Percentiles rank a stretch among this genome's conserved stretches.
Conservation (phyloP, 1,139 yeast genomes). For the Lizanozyma gosingica region DNA sequence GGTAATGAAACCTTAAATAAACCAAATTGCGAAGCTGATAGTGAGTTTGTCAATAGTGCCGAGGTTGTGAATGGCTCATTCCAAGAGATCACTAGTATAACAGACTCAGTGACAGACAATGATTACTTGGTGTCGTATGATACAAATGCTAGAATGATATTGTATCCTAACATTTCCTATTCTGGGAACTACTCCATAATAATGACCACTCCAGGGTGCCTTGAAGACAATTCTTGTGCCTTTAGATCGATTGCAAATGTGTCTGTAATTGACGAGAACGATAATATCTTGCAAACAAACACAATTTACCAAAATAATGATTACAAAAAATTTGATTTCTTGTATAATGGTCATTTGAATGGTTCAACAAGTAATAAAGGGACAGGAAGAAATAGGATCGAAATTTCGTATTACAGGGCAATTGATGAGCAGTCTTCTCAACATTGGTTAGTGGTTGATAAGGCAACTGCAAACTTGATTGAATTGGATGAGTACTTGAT, state of each 20-base stretch:
- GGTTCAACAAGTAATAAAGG: conserved; percentile 30
- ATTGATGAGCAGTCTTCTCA: conserved; percentile 13
- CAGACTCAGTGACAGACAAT: conserved; percentile 11
- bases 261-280: conserved; percentile 40
- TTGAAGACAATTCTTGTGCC: conserved; percentile 56
- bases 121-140: conserved; percentile 25
- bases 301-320: conserved; percentile 72
- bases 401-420: conserved; percentile 29
- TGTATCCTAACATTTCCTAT: conserved; percentile 62
- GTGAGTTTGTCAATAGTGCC: conserved; percentile 22
- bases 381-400: conserved; percentile 41
- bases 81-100: conserved; percentile 10
- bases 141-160: conserved; percentile 40
- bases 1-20: conserved; percentile 71
- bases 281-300: conserved; percentile 29
- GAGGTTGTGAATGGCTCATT: conserved; percentile 26
- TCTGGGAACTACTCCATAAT: conserved; percentile 70
- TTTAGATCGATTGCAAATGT: conserved; percentile 74
- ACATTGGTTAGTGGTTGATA: conserved; percentile 61
- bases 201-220: conserved; percentile 84
- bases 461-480: conserved; percentile 47
- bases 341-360: conserved; percentile 63
- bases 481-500: conserved; percentile 37
- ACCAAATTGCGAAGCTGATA: conserved; percentile 43
- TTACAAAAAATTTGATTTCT: conserved; percentile 68